Evolutionary conservation across 345 rosid genomes (phyloP).

Genomic region (Bruguiera parviflora): DNA sequence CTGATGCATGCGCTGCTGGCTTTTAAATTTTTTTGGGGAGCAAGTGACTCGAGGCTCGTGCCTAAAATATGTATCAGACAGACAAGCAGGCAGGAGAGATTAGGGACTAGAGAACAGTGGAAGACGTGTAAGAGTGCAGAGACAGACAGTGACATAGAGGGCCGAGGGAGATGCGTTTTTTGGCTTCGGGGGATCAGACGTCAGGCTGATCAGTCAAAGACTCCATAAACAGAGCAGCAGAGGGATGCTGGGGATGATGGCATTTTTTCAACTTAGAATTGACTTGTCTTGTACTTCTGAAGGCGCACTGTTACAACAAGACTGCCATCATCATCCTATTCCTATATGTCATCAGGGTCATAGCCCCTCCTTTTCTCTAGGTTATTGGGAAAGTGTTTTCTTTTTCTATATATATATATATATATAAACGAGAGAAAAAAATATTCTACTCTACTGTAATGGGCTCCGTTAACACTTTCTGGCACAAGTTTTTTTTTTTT

Average conservation of each 20-base stretch:
- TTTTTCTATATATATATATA: too few relatives aligned
- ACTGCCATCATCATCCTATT: conserved; percentile 7
- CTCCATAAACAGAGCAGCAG: conserved; percentile 2
- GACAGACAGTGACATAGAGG: not conserved
- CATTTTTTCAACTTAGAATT: conserved; percentile 1
- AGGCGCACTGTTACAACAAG: conserved; percentile 2
- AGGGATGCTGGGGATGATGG: not conserved
- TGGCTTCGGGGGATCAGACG: conserved; percentile 6
- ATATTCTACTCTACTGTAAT: too few relatives aligned
- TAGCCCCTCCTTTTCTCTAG: too few relatives aligned
- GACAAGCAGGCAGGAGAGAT: conserved; percentile 11
- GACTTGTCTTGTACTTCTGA: conserved; percentile 22
- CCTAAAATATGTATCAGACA: not conserved
- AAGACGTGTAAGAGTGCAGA: not conserved
- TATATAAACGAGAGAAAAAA: too few relatives aligned
- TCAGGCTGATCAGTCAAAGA: conserved; percentile 19
- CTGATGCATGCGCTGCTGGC: not conserved
- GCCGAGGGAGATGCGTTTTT: not conserved
- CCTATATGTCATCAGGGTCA: not conserved
- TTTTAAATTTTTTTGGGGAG: not conserved
- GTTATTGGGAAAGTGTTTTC: not conserved
- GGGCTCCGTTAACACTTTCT: too few relatives aligned
- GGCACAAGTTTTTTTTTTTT: too few relatives aligned
- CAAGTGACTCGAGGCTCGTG: not conserved
- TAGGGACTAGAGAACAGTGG: conserved; percentile 22